Evolutionary conservation across 805 yeast genomes (phyloP), one percentile per base, ranked within the genome.

Genomic region (Komagataella pseudopastoris): DNA sequence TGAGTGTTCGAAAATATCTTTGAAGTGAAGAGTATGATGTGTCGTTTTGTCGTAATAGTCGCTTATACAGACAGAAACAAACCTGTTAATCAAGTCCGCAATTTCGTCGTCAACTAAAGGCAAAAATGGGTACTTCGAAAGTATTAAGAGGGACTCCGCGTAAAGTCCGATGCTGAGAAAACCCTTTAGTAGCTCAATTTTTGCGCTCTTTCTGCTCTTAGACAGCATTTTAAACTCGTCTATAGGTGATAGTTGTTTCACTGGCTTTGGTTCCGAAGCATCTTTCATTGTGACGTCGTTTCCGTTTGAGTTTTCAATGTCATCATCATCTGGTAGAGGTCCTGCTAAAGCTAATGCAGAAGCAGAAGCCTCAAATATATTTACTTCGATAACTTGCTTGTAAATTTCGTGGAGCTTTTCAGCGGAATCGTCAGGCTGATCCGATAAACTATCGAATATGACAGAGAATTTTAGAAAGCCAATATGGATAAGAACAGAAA

Each of bases 331-430:
- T 3, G 74, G 71, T 44, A 90, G 69, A 0, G 96, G 95, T 7
- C 93, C 93, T 5, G 96, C 96, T 57, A 89, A 63, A 0, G 97
- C 93, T 49, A 90, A 67, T 0, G 96, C 95, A 55, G 84, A 86
- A 0, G 87, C 83, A 22, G 78, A 74, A 0, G 90, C 83, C 54
- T 71, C 70, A 58, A 73, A 71, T 0, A 85, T 77, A 53, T 79
- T 75, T 10, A 78, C 78, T 14, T 81, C 80, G 52, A 73, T 57
- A 52, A 77, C 60, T 7, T 72, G 69, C 44, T 76, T 72, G 60
- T 78, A 75, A 3, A 62, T 60, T 1, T 65, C 66, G 44, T 79
- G 74, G 24, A 80, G 66, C 7, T 58, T 58, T 0, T 58, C 58
- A 69, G 85, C 69, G 3, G 65, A 58, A 43, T 63, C 68, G 3